Evolutionary conservation across 805 yeast genomes (phyloP), one percentile per base, ranked within the genome.

Genomic region (Debaryomyces prosopidis): DNA sequence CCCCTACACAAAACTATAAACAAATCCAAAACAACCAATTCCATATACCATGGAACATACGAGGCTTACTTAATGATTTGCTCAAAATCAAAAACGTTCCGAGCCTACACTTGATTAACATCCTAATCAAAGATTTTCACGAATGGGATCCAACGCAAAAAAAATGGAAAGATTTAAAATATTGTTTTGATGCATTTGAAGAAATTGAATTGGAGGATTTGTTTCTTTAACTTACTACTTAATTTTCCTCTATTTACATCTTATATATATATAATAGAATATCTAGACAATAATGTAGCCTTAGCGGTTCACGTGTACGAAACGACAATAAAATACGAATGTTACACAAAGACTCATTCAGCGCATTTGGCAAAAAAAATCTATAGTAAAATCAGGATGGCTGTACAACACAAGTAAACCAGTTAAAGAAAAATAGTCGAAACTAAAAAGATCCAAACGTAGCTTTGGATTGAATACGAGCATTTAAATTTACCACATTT

Each of bases 51-150:
- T 71, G 76, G 76, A 61, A 61, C 39, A 49, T 68, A 5, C 60
- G 76, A 19, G 68, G 68, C n/a, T 49, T 70, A 32, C 36, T 72
- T 10, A 60, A 71, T 32, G 73, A 71, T 40, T 53, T 72, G 33
- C 45, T 63, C 15, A 50, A 54, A 26, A 53, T 68, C 15, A 63
- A 64, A 42, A 66, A 71, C 49, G 59, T 72, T 10, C 50, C 52
- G 6, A 61, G 58, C 45, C 36, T 50, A 30, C 34, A 43, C 14
- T 50, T 71, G 15, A 43, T 70, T 2, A 42, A 43, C 12, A 57
- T 60, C 14, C 53, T 71, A 30, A 35, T 67, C 10, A 19, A 19
- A 11, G 62, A 61, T 27, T 70, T 53, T 47, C 45, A 52, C 5
- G 19, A 34, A 6, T 70, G 75, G 75, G 60, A 60, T 15, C 66